Conservation (phyloP, 2,329 filamentous ascomycete species). For the Fusarium xyrophilum region DNA sequence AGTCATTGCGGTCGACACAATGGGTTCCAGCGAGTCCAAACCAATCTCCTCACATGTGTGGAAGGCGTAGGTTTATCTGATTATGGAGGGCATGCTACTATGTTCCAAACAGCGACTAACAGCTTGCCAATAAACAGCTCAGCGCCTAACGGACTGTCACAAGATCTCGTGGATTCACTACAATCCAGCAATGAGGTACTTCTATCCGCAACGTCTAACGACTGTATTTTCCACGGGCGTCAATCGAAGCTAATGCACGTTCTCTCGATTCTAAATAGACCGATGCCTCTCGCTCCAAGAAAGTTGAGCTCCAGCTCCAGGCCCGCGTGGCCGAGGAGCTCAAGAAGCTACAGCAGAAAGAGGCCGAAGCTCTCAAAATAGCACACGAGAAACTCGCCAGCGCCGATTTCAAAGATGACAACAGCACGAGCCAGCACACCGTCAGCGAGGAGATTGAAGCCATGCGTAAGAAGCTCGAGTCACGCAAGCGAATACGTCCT, state of each 20-base stretch:
- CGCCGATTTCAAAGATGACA: conserved; percentile 45
- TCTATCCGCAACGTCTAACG: not conserved
- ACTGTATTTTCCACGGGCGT: not conserved
- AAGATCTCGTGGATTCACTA: conserved; percentile 80
- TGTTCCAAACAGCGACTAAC: conserved; percentile 31
- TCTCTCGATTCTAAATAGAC: conserved; percentile 63
- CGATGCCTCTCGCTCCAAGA: conserved; percentile 83
- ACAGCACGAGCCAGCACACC: conserved; percentile 50
- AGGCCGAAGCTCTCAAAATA: conserved; percentile 71
- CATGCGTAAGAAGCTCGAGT: conserved; percentile 65
- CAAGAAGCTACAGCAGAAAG: conserved; percentile 74
- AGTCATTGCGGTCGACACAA: conserved; percentile 53
- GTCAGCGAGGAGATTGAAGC: conserved; percentile 67
- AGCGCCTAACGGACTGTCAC: conserved; percentile 69
- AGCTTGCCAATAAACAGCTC: conserved; percentile 45
- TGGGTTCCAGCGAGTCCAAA: conserved; percentile 66
- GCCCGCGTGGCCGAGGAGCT: conserved; percentile 86
- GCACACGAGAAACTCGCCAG: conserved; percentile 71
- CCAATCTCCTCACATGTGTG: conserved; percentile 55
- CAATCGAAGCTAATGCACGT: conserved; percentile 21
- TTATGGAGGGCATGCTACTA: not conserved
- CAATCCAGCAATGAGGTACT: conserved; percentile 85
- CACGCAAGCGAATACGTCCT: conserved; percentile 69
- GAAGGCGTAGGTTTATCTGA: conserved; percentile 59
- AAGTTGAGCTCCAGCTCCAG: conserved; percentile 87